Evolutionary conservation across 2,329 filamentous ascomycete species (phyloP), one percentile per base, ranked within the genome.

Genomic region (Keithomyces neogunnii): DNA sequence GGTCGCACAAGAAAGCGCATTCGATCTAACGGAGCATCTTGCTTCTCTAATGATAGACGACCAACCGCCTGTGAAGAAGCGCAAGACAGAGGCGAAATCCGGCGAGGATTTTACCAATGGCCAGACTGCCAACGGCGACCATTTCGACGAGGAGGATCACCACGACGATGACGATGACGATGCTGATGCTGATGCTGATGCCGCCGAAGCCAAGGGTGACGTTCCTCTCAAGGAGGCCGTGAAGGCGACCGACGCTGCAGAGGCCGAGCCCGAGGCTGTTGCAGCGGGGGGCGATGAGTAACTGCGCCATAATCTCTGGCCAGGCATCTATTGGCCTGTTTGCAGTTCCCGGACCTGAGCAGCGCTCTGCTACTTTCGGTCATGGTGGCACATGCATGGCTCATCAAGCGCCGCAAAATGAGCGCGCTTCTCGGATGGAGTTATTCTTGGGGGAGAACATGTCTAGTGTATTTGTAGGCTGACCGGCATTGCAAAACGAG

Each of bases 11-110:
- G 45, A 38, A 26, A 26, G 10, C 9, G 2, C 31, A 43, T 9
- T 26, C 46, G n/a, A 10, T 49, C 28, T 31, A n/a, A 26, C 30
- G 11, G 8, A 9, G 11, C 32, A 45, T 32, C 45, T 42, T 8
- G 26, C 45, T 42, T 8, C 46, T 47, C n/a, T 9, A 8, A 4
- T 11, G 7, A 8, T 55, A 72, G 66, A 64, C 49, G 63, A 68
- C 53, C 68, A 69, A 49, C 74, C 73, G 47, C 75, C 75, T 38
- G 71, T 70, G 51, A 78, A 78, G 69, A 77, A 76, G 67, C 70
- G 69, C 59, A 78, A 76, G 71, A 75, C 72, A 30, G 64, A 59
- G 51, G 59, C 65, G 29, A 63, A 63, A 30, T 58, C 62, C 28
- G 62, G 55, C 26, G 62, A 62, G 45, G 62, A 61, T 43, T 61